A percentile compares a stretch with the other conserved stretches of the same genome.
phyloP scores from a whole-genome alignment of 1,284 basidiomycete species.

The Porodaedalea pini region DNA sequence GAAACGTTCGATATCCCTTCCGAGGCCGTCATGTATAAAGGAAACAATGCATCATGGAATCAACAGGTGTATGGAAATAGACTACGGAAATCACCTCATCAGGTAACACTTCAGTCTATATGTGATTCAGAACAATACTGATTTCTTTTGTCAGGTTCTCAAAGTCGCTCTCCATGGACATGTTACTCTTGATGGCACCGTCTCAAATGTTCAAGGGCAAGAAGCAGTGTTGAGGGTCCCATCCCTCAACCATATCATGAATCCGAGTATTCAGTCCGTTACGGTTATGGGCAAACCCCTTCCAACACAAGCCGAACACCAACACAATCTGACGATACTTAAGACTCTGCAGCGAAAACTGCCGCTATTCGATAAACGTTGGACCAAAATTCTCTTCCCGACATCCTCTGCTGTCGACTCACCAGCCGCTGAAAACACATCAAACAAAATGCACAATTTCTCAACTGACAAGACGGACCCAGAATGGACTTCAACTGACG shows the following conservation, averaged over 20 bases:
- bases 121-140: background rate
- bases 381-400: conserved; percentile 10
- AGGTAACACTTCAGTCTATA: background rate
- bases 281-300: conserved; percentile 4
- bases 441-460: background rate
- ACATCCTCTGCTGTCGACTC: background rate
- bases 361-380: background rate
- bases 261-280: background rate
- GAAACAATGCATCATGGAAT: background rate
- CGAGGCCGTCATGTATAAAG: background rate
- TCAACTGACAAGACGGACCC: background rate
- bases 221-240: background rate
- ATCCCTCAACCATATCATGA: background rate
- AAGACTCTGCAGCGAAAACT: background rate
- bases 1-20: background rate
- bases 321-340: background rate
- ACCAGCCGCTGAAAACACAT: background rate
- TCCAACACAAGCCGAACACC: conserved; percentile 6
- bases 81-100: background rate
- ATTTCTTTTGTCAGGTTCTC: background rate
- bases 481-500: background rate
- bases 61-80: conserved; percentile 1
- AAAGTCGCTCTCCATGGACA: background rate
- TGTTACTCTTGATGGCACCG: background rate
- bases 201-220: background rate